phyloP scores from a whole-genome alignment of 495 filamentous ascomycete genomes.

The Hypoxylon cercidicola region DNA sequence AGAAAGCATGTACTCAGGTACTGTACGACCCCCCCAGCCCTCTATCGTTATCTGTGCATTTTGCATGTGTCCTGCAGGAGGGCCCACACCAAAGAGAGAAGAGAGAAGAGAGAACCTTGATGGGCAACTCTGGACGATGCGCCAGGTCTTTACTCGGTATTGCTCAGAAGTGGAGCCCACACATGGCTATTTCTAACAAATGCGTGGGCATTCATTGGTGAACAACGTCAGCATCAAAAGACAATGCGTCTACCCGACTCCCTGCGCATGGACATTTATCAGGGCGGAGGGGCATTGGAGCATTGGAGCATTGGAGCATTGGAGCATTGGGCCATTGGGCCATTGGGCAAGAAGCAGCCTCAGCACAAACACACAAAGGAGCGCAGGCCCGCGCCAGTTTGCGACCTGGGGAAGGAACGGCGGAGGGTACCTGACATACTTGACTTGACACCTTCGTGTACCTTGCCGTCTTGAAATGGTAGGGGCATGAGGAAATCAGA shows the following conservation, averaged over 20 bases:
- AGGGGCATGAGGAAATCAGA: no score
- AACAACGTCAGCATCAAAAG: constrained; percentile 28
- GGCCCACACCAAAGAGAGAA: constrained; percentile 14
- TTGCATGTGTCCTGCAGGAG: constrained; percentile 16
- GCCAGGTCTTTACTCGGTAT: neutral
- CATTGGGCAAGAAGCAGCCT: no score
- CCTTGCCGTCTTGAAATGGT: neutral
- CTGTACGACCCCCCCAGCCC: neutral
- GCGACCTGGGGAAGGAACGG: constrained; percentile 12
- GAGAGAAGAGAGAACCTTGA: constrained; percentile 44
- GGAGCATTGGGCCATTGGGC: no score
- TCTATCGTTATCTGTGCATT: constrained; percentile 2
- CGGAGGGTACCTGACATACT: neutral
- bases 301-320: no score
- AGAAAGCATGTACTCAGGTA: constrained; percentile 12
- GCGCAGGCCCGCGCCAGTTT: constrained; percentile 9
- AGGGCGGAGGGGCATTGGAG: neutral
- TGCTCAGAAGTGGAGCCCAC: constrained; percentile 19
- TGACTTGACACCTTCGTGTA: neutral
- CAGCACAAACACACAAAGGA: constrained; percentile 10
- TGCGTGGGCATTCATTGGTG: constrained; percentile 30
- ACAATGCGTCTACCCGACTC: constrained; percentile 4
- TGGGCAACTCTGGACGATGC: constrained; percentile 32
- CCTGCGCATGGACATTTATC: constrained; percentile 1
- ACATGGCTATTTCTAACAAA: constrained; percentile 26